Evolutionary conservation across 78 protist genomes (phyloP).

Genomic region (Reticulomyxa filosa): DNA sequence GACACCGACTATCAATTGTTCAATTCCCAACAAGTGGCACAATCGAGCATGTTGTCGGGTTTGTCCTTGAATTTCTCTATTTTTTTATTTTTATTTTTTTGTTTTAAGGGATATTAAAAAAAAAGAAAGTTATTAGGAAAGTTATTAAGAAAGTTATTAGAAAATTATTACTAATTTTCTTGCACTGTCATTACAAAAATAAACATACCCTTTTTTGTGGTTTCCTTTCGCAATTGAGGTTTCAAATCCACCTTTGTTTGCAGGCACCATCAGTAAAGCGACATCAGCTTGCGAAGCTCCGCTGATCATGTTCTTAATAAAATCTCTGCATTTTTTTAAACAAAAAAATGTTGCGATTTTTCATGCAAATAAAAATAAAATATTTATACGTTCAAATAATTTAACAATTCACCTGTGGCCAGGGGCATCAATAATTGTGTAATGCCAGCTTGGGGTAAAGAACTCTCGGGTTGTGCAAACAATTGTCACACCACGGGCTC

Average conservation of each 20-base stretch:
- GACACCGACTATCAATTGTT: slow-evolving; percentile 31
- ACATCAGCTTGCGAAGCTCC: slow-evolving; percentile 85
- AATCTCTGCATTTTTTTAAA: too few species aligned
- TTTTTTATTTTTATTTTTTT: slow-evolving; percentile 18
- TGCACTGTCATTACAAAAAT: too few species aligned
- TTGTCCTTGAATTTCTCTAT: slow-evolving; percentile 34
- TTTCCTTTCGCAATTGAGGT: slow-evolving; percentile 36
- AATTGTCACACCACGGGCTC: slow-evolving; percentile 65
- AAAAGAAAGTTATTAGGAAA: too few species aligned
- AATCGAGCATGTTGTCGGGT: slow-evolving; percentile 48
- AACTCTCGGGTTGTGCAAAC: slow-evolving; percentile 84
- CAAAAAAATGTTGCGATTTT: too few species aligned
- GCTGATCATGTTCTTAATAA: slow-evolving; percentile 98
- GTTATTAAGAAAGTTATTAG: too few species aligned
- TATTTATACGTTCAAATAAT: too few species aligned
- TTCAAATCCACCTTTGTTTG: slow-evolving; percentile 27
- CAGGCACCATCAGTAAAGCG: slow-evolving; percentile 33
- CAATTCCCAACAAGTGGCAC: slow-evolving; percentile 29
- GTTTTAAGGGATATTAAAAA: neutral
- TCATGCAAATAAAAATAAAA: too few species aligned
- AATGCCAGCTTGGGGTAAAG: slow-evolving; percentile 80
- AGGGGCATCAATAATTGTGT: slow-evolving; percentile 99
- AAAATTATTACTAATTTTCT: too few species aligned
- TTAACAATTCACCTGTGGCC: too few species aligned
- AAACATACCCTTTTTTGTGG: slow-evolving; percentile 1